Percentiles rank a stretch among this genome's conserved stretches.
phyloP scores from a whole-genome alignment of 2,329 filamentous ascomycete genomes.

The Aaosphaeria pasadenensis region DNA sequence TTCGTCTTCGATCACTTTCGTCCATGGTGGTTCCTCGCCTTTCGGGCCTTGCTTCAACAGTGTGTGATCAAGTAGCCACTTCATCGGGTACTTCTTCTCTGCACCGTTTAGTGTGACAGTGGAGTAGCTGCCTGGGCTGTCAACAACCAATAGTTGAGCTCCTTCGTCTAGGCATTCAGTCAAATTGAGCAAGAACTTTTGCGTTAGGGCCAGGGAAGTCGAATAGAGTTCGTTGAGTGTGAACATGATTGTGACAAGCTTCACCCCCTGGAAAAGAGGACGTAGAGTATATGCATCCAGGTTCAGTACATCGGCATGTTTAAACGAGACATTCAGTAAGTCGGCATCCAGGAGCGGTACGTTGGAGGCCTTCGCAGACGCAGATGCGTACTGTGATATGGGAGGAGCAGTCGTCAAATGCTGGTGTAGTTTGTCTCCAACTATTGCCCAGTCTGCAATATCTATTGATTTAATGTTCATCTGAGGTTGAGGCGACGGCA shows the following conservation, averaged over 20 bases:
- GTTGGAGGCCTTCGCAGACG: conserved; percentile 42
- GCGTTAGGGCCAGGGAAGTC: conserved; percentile 69
- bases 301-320: conserved; percentile 51
- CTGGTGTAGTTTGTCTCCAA: conserved; percentile 58
- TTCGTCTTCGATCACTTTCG: conserved; percentile 71
- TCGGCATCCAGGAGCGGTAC: conserved; percentile 30
- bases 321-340: conserved; percentile 41
- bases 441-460: conserved; percentile 71
- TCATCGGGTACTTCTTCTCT: conserved; percentile 80
- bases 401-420: conserved; percentile 53
- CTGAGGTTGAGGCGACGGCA: not conserved
- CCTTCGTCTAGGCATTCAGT: conserved; percentile 57
- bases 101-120: conserved; percentile 62
- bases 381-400: conserved; percentile 48
- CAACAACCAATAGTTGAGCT: conserved; percentile 77
- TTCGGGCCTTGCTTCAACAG: conserved; percentile 47
- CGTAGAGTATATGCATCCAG: conserved; percentile 36
- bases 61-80: conserved; percentile 84
- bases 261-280: conserved; percentile 22
- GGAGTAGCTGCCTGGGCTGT: conserved; percentile 92
- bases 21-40: conserved; percentile 53
- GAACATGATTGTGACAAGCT: conserved; percentile 80
- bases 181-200: conserved; percentile 68
- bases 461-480: conserved; percentile 67
- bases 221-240: conserved; percentile 95